Conservation (phyloP, 768 basidiomycete genomes). For the Xanthoconium purpureum region DNA sequence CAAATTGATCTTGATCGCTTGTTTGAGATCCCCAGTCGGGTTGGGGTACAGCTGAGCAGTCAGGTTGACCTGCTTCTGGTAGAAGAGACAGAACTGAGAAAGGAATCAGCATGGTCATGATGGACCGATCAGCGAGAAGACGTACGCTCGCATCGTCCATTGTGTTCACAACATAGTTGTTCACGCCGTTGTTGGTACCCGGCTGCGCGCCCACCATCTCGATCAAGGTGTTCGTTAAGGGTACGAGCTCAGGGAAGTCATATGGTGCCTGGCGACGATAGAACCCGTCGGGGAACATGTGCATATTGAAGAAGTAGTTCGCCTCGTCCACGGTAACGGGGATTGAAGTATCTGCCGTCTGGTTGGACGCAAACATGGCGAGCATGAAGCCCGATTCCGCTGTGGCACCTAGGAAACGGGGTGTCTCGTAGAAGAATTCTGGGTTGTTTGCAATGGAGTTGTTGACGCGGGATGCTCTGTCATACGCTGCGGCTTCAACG, state of each 20-base stretch:
- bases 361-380: conserved; percentile 20
- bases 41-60: background rate
- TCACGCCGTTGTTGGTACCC: conserved; percentile 15
- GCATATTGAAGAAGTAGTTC: conserved; percentile 9
- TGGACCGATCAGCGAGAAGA: background rate
- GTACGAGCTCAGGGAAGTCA: background rate
- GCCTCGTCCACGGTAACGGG: conserved; percentile 13
- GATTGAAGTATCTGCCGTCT: conserved; percentile 12
- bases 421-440: conserved; percentile 13
- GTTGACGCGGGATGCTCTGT: conserved; percentile 16
- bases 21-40: too few relatives aligned
- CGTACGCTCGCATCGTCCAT: conserved; percentile 9
- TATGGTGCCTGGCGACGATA: conserved; percentile 17
- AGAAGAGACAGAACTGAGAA: conserved; percentile 14
- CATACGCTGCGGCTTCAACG: conserved; percentile 14
- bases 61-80: conserved; percentile 14
- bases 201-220: conserved; percentile 5
- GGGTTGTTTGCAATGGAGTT: conserved; percentile 26
- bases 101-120: background rate
- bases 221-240: background rate
- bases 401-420: conserved; percentile 13
- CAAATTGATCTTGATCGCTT: too few relatives aligned
- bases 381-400: conserved; percentile 15
- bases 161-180: conserved; percentile 11
- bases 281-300: conserved; percentile 18